Evolutionary conservation across 495 filamentous ascomycete genomes (phyloP), one percentile per base, ranked within the genome.

Genomic region (Opeltia flavorubescens): DNA sequence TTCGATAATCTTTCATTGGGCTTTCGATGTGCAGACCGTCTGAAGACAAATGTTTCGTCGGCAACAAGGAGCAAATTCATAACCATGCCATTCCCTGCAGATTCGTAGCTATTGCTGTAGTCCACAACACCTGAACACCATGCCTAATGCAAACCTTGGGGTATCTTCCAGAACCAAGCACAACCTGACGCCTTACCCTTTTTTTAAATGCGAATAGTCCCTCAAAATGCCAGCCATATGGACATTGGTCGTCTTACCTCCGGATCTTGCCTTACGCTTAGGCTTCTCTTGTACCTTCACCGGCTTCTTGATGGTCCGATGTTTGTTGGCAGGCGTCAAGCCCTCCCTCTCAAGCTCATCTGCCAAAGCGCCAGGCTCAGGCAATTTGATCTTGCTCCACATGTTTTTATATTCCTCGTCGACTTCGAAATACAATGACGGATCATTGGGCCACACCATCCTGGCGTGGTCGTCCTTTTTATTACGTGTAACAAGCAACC

Each of bases 211-310:
- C 26, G 79, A 81, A 51, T 87, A 93, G 57, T 95, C 88, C 65
- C 83, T 80, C 49, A 96, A 66, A 38, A 98, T 75, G 51, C 83
- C 79, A 56, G 71, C 72, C 91, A 98, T 94, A 60, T 98, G 91
- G 27, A 76, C 80, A 58, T 98, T 98, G 40, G 88, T 95, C 33
- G 81, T 81, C 72, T 87, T 93, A 23, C 83, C 85, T 48, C 80
- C 78, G 50, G 76, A 78, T 43, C 85, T 72, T 36, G 77, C 66
- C 42, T 84, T 81, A 53, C 74, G 73, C 38, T 69, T 71, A 55
- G 81, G 81, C 51, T 74, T 75, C 34, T 70, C 63, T 50, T 77
- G 75, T 42, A 68, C 56, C 49, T 74, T 73, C n/a, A 72, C 63
- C 35, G 71, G 65, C 18, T 65, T 59, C 52, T 76, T 78, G 55